Evolutionary conservation across 75 land plant genomes (phyloP).

Genomic region (Ceratopteris richardii): DNA sequence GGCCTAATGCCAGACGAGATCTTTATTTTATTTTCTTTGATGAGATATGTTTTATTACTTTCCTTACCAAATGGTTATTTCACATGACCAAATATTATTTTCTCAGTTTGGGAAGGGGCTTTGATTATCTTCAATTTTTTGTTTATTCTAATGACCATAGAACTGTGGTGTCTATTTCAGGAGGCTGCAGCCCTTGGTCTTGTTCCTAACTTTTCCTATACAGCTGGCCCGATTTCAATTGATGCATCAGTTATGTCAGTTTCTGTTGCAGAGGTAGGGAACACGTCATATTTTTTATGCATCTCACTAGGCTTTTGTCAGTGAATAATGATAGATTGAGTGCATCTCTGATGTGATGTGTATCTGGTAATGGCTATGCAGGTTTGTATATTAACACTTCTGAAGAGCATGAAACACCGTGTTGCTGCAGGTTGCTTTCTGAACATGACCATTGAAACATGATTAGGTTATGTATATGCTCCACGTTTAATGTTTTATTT

Average conservation of each 20-base stretch:
- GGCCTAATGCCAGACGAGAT: no score
- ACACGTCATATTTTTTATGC: not conserved
- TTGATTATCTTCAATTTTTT: no score
- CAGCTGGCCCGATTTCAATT: slow-evolving; percentile 40
- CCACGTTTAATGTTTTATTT: no score
- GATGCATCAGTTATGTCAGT: slow-evolving; percentile 47
- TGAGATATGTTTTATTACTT: no score
- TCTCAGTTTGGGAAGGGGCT: no score
- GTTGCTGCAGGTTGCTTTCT: slow-evolving; percentile 4
- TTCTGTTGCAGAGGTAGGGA: slow-evolving; percentile 51
- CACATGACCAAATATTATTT: no score
- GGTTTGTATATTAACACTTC: slow-evolving; percentile 7
- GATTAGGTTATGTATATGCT: not conserved
- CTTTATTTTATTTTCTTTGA: no score
- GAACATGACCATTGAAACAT: not conserved
- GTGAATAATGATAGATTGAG: no score
- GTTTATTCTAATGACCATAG: no score
- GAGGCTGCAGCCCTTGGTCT: slow-evolving; percentile 69
- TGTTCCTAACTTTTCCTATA: slow-evolving; percentile 45
- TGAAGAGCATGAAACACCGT: slow-evolving; percentile 3
- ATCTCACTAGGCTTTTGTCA: not conserved
- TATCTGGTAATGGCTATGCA: not conserved
- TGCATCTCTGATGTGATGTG: no score
- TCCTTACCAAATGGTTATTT: no score
- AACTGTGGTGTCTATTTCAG: no score